phyloP scores from a whole-genome alignment of 768 basidiomycete genomes.

The Termitomyces sp. region DNA sequence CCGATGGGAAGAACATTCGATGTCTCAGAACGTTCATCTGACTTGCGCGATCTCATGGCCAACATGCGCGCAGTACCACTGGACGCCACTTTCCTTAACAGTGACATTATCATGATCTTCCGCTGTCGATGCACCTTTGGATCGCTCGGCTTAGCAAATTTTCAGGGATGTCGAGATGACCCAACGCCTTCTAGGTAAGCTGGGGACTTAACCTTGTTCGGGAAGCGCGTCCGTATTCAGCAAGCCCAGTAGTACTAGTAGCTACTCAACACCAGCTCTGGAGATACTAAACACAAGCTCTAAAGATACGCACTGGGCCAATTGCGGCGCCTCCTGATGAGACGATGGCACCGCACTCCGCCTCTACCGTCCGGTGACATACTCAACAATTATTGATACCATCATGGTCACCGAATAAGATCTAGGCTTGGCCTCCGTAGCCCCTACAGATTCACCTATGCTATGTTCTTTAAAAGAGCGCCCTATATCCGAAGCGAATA shows the following conservation, averaged over 20 bases:
- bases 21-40: background rate
- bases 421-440: background rate
- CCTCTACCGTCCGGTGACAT: background rate
- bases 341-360: background rate
- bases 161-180: background rate
- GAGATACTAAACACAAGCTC: no score
- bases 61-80: background rate
- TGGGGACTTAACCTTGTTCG: background rate
- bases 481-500: background rate
- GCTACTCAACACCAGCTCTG: background rate
- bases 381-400: background rate
- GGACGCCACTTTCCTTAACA: no score
- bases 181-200: background rate
- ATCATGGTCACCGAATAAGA: background rate
- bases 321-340: background rate
- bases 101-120: background rate
- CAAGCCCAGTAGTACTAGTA: background rate
- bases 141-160: background rate
- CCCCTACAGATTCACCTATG: background rate
- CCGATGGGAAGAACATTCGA: background rate
- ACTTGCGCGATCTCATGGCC: background rate
- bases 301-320: background rate
- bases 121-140: background rate
- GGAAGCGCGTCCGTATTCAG: background rate
- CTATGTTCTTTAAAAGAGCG: background rate